phyloP scores from a whole-genome alignment of 345 rosid species.

The Lenwebbia sp. region DNA sequence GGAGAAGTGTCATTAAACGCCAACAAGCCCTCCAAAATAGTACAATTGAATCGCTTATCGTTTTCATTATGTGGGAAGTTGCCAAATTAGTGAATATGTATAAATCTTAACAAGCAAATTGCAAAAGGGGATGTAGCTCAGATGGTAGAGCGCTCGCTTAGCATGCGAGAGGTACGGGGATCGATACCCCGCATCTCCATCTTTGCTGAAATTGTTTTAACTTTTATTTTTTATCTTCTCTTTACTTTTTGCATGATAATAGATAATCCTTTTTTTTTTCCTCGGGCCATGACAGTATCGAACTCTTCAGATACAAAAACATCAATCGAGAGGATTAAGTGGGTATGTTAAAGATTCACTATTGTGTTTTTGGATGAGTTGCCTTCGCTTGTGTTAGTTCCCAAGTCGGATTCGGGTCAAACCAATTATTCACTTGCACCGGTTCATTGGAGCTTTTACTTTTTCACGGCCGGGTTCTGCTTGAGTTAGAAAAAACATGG shows the following conservation, averaged over 20 bases:
- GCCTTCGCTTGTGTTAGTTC: neutral
- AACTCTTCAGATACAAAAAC: no score
- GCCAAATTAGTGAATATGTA: neutral
- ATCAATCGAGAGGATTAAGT: neutral
- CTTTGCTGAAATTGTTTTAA: neutral
- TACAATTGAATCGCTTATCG: neutral
- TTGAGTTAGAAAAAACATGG: neutral
- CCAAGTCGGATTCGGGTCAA: neutral
- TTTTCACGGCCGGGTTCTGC: accelerated
- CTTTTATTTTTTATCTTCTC: neutral
- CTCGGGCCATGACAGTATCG: neutral
- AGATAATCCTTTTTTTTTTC: neutral
- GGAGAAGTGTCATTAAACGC: neutral
- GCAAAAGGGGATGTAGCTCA: conserved; percentile 48
- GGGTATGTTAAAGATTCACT: neutral
- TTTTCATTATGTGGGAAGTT: accelerated
- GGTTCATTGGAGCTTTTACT: neutral
- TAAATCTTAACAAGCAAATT: accelerated
- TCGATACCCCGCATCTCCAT: conserved; percentile 46
- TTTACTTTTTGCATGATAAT: neutral
- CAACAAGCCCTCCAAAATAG: neutral
- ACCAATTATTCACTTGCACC: neutral
- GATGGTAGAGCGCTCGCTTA: conserved; percentile 73
- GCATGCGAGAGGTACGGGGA: conserved; percentile 62
- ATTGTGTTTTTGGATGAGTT: accelerated